Percentiles rank a stretch among this genome's conserved stretches.
Conservation (phyloP, 2,329 filamentous ascomycete species). For the Fusarium caatingaense region DNA sequence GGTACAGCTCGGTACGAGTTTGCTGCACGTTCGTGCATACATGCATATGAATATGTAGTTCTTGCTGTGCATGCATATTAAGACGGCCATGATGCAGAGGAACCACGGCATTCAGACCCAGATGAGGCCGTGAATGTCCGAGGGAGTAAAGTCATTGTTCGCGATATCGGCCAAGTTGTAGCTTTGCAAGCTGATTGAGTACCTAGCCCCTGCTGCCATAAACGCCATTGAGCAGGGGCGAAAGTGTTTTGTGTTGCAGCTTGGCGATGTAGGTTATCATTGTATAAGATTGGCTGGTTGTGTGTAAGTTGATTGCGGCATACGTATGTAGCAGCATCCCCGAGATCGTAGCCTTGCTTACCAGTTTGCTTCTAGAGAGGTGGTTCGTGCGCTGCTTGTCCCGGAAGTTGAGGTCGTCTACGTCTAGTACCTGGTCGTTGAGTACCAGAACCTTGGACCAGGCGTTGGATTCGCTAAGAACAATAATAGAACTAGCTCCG, state of each 20-base stretch:
- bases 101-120: not conserved
- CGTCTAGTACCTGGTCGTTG: not conserved
- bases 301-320: slow-evolving; percentile 23
- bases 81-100: not conserved
- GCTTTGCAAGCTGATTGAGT: slow-evolving; percentile 6
- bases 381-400: slow-evolving; percentile 35
- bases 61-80: slow-evolving; percentile 24
- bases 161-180: not conserved
- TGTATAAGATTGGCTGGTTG: slow-evolving; percentile 20
- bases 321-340: slow-evolving; percentile 23
- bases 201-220: not conserved
- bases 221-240: slow-evolving; percentile 9
- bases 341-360: slow-evolving; percentile 23
- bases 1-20: slow-evolving; percentile 38
- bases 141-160: not conserved
- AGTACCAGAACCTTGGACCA: slow-evolving; percentile 31
- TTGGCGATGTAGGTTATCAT: slow-evolving; percentile 19
- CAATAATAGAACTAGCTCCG: slow-evolving; percentile 10
- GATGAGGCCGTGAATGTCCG: not conserved
- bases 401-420: slow-evolving; percentile 10
- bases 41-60: not conserved
- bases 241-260: slow-evolving; percentile 6
- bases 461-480: slow-evolving; percentile 22
- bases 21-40: not conserved
- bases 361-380: slow-evolving; percentile 11